Evolutionary conservation across 2,329 filamentous ascomycete species (phyloP), one percentile per base, ranked within the genome.

Genomic region (Harringtonia lauricola): DNA sequence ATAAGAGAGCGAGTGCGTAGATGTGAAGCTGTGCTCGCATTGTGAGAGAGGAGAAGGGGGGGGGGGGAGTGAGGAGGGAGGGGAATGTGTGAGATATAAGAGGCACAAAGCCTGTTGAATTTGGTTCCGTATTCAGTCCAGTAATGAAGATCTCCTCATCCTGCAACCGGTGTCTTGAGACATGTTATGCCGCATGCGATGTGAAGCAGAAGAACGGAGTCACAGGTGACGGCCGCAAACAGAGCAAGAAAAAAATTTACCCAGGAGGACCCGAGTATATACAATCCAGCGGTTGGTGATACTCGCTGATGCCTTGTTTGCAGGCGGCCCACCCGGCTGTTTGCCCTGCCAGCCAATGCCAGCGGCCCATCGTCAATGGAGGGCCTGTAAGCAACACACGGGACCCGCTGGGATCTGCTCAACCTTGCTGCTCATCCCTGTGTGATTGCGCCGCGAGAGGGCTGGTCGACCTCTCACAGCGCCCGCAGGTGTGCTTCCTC

Each of bases 1-100:
- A 47, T 48, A 31, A 30, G 42, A 42, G 30, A 46, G 36, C 28
- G 19, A 54, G 17, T 18, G 28, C n/a, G n/a, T n/a, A n/a, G n/a
- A n/a, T 17, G 14, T 17, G 15, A 36, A 28, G 17, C 4, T 36
- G 28, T 29, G 30, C 30, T n/a, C 54, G 61, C 68, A 72, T 71
- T 60, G 54, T 69, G 12, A 19, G 19, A 34, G 18, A 33, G 3
- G 18, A 22, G 17, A 33, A 26, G 21, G 21, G 17, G n/a, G 24
- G 19, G 18, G 14, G 8, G 14, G 8, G 19, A 10, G 18, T 15
- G 60, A 56, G 24, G n/a, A n/a, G n/a, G n/a, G n/a, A n/a, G n/a
- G n/a, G n/a, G n/a, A n/a, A n/a, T n/a, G n/a, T n/a, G 24, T 26
- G 24, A 19, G 18, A 28, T 5, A 36, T 17, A 15, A 30, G 18